Conservation (phyloP, 129 eudicot genomes). For the Lonicera japonica region DNA sequence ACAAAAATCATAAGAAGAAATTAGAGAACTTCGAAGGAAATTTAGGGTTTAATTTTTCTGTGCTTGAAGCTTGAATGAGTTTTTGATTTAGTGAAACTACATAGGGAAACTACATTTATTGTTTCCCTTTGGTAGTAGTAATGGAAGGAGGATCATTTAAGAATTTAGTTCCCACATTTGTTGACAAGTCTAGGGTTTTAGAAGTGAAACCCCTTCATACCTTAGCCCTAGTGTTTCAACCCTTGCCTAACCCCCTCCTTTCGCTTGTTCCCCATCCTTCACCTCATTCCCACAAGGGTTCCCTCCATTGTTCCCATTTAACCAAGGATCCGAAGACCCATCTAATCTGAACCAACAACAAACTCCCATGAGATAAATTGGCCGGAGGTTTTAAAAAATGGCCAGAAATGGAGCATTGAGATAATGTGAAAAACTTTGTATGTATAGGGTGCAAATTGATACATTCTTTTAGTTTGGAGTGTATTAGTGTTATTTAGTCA, state of each 20-base stretch:
- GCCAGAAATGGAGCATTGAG: too few species aligned
- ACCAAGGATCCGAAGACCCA: slow-evolving; percentile 18
- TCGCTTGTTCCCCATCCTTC: slow-evolving; percentile 38
- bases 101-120: background rate
- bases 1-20: too few species aligned
- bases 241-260: slow-evolving; percentile 40
- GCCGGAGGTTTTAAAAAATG: too few species aligned
- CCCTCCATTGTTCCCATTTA: slow-evolving; percentile 43
- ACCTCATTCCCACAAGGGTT: slow-evolving; percentile 53
- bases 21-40: background rate
- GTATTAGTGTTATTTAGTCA: too few species aligned
- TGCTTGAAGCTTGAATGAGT: background rate
- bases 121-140: background rate
- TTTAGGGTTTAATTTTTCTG: background rate
- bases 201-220: slow-evolving; percentile 45
- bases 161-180: slow-evolving; percentile 26
- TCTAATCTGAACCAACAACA: slow-evolving; percentile 5
- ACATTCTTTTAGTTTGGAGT: too few species aligned
- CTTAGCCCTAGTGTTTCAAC: slow-evolving; percentile 39
- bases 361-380: slow-evolving; percentile 22
- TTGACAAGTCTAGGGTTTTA: slow-evolving; percentile 46
- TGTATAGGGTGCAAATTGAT: too few species aligned
- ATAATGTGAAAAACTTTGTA: too few species aligned
- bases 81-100: background rate
- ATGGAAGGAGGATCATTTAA: slow-evolving; percentile 11